These are phyloP conservation scores for Huntiella moniliformis DNA, from an alignment of 2,329 filamentous ascomycete species.

Conservation along the genomic window DNA sequence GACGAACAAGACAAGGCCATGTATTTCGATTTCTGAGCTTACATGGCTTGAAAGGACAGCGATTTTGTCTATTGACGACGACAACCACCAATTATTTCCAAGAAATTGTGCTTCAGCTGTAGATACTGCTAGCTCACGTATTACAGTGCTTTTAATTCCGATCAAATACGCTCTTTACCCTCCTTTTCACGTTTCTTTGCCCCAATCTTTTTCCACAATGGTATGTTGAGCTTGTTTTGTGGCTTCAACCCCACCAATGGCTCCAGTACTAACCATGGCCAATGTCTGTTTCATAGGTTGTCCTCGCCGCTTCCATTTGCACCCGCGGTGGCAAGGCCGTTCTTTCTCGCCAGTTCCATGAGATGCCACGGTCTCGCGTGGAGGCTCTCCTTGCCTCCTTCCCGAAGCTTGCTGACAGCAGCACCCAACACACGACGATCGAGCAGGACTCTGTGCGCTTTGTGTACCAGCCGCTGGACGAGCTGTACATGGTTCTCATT, in stretches of 20 bases:
- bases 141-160: too few relatives aligned
- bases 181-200: not conserved
- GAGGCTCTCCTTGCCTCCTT: constrained; percentile 94
- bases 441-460: constrained; percentile 99
- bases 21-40: constrained; percentile 5
- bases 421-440: constrained; percentile 93
- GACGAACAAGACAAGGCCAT: constrained; percentile 12
- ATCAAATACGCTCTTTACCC: not conserved
- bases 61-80: constrained; percentile 1
- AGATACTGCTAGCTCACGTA: too few relatives aligned
- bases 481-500: constrained; percentile 98
- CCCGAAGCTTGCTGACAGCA: constrained; percentile 88
- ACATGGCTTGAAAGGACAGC: constrained; percentile 5
- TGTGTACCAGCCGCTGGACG: constrained; percentile 95
- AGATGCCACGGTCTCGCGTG: constrained; percentile 91
- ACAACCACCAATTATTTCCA: not conserved
- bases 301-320: constrained; percentile 96
- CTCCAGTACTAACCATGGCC: not conserved
- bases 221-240: not conserved
- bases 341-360: constrained; percentile 90
- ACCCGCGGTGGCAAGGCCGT: constrained; percentile 96
- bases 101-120: too few relatives aligned
- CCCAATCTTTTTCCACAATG: constrained; percentile 1
- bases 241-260: not conserved
- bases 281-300: constrained; percentile 42